Evolutionary conservation across 345 rosid genomes (phyloP).

Genomic region (Eucalyptus camaldulensis): DNA sequence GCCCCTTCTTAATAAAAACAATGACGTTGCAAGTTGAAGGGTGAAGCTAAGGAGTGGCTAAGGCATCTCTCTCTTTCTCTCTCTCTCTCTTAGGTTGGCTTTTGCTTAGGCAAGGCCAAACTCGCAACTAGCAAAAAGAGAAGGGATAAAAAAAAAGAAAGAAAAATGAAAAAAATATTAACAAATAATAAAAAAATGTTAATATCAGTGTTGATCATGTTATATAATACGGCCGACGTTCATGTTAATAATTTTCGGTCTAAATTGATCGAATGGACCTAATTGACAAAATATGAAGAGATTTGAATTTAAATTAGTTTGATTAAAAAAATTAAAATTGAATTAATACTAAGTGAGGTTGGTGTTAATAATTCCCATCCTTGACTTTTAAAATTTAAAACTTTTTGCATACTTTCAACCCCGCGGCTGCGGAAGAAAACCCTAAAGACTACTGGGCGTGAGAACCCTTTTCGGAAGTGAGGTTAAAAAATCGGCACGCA

Average conservation of each 20-base stretch:
- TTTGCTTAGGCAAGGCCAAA: neutral
- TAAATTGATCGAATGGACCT: accelerated
- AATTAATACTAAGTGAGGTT: too few relatives aligned
- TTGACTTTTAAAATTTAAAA: too few relatives aligned
- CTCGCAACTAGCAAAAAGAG: accelerated
- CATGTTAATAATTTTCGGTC: accelerated
- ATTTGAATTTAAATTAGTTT: too few relatives aligned
- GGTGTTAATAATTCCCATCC: too few relatives aligned
- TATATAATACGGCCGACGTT: accelerated
- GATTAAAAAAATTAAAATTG: too few relatives aligned
- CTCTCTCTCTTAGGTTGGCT: neutral
- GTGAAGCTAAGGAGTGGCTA: neutral
- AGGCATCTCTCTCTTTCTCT: neutral
- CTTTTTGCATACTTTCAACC: too few relatives aligned
- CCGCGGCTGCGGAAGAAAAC: neutral
- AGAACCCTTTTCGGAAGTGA: neutral
- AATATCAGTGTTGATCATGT: accelerated
- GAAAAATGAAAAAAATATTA: too few relatives aligned
- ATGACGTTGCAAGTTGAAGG: neutral
- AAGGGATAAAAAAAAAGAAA: too few relatives aligned
- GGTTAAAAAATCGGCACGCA: neutral
- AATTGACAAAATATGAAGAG: too few relatives aligned
- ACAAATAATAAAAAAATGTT: too few relatives aligned
- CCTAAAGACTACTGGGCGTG: neutral
- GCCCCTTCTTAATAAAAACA: neutral